Evolutionary conservation across 2,329 filamentous ascomycete genomes (phyloP), one percentile per base, ranked within the genome.

Genomic region (Colletotrichum spinosum): DNA sequence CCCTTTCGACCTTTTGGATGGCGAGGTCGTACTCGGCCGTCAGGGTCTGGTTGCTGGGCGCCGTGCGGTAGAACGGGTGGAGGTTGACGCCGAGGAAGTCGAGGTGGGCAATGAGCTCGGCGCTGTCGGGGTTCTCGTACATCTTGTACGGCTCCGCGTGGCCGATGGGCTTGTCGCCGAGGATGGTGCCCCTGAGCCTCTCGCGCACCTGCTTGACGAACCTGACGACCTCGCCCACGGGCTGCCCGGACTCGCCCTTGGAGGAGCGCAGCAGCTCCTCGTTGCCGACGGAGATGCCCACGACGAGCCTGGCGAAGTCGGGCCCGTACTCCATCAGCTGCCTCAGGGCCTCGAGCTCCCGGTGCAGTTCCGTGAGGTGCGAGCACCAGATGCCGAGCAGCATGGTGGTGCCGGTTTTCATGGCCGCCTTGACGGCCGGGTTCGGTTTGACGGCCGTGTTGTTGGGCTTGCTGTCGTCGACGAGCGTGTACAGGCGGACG

Each of bases 381-480:
- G 42, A 45, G 42, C 78, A 73, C 85, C 85, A 88, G 50, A 88
- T 75, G 45, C 85, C 85, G 6, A 85, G 80, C 34, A 87, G 80
- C 37, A 87, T 76, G 60, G 80, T 77, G 2, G 81, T 82, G 15
- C 82, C 80, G 10, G 81, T 82, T 35, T 75, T 74, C 44, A 84
- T 75, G 33, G 85, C 85, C 6, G 85, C 86, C 75, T 90, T 90
- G 77, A 92, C 82, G 42, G 92, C 92, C 75, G 89, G 82, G 72
- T 94, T 75, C 25, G 91, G 90, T 75, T 92, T 12, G 25, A 38
- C 45, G 6, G 4, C 6, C 42, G 11, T 15, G n/a, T 25, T 15
- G 25, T 12, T 33, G 33, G 17, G 34, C 15, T 25, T 13, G 45
- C 10, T 8, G 10, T 48, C 45, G 15, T 56, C 13, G 6, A 48